Percentiles rank a stretch among this genome's conserved stretches.
These are phyloP conservation scores for Pyrus bretschneideri DNA, from an alignment of 306 rosid genomes.

Conservation along the genomic window DNA sequence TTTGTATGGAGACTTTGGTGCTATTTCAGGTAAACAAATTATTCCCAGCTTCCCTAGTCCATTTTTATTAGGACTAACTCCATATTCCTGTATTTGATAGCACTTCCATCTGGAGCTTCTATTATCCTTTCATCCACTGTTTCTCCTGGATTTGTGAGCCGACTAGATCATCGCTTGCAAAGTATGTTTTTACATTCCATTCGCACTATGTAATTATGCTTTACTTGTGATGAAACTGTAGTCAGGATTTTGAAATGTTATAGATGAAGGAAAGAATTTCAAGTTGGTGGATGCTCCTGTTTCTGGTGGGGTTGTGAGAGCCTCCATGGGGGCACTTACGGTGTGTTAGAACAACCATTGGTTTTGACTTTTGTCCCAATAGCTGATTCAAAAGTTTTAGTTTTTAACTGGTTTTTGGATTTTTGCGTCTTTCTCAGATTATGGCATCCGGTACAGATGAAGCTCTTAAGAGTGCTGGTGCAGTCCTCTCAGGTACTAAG, in stretches of 20 bases:
- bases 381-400: slow-evolving; percentile 10
- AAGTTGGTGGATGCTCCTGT: slow-evolving; percentile 98
- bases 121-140: slow-evolving; percentile 84
- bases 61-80: slow-evolving; percentile 23
- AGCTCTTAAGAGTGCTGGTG: slow-evolving; percentile 75
- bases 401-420: slow-evolving; percentile 13
- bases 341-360: slow-evolving; percentile 40
- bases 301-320: slow-evolving; percentile 89
- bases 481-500: slow-evolving; percentile 67
- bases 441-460: slow-evolving; percentile 86
- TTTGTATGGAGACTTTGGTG: slow-evolving; percentile 79
- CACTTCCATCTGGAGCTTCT: slow-evolving; percentile 76
- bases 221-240: slow-evolving; percentile 24
- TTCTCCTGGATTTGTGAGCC: slow-evolving; percentile 86
- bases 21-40: slow-evolving; percentile 67
- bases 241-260: slow-evolving; percentile 24
- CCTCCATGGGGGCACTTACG: slow-evolving; percentile 79
- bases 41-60: slow-evolving; percentile 10
- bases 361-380: slow-evolving; percentile 2
- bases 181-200: slow-evolving; percentile 43
- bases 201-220: not conserved
- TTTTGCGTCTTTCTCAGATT: slow-evolving; percentile 45
- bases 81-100: slow-evolving; percentile 34
- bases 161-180: slow-evolving; percentile 65
- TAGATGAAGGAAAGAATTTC: slow-evolving; percentile 73